Conservation (phyloP, 2,329 filamentous ascomycete species). For the Zarea fungicola region DNA sequence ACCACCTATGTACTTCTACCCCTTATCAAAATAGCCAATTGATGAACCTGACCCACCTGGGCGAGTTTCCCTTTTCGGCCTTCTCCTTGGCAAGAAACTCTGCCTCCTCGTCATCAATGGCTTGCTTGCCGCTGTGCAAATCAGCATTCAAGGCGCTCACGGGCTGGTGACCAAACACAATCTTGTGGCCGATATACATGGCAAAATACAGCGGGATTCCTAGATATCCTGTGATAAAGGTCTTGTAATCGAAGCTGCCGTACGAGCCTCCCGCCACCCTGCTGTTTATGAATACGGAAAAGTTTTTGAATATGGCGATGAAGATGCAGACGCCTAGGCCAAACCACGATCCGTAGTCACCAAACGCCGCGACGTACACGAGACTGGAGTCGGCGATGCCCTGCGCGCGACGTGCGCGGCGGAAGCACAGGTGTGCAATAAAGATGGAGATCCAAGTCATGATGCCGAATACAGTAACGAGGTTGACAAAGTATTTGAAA, state of each 20-base stretch:
- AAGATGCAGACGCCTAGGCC: conserved; percentile 66
- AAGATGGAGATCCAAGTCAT: conserved; percentile 64
- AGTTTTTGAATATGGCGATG: conserved; percentile 79
- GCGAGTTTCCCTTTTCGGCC: no score
- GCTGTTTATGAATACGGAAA: conserved; percentile 67
- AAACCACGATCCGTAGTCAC: conserved; percentile 60
- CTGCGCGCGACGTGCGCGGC: conserved; percentile 57
- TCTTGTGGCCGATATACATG: no score
- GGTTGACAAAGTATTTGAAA: conserved; percentile 62
- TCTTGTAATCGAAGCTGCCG: conserved; percentile 63
- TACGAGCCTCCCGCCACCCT: conserved; percentile 37
- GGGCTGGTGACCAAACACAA: conserved; percentile 65
- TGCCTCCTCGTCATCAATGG: conserved; percentile 67
- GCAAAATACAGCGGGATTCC: conserved; percentile 72
- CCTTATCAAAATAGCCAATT: no score
- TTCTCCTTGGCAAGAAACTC: conserved; percentile 52
- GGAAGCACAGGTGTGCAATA: conserved; percentile 62
- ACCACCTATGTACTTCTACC: no score
- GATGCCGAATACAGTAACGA: conserved; percentile 61
- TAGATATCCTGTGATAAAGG: conserved; percentile 71
- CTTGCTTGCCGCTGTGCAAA: conserved; percentile 66
- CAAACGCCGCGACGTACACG: conserved; percentile 65
- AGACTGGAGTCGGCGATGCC: conserved; percentile 48
- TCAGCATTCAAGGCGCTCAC: conserved; percentile 55
- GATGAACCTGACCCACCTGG: no score